Conservation (phyloP, 306 rosid genomes). For the Phaseolus lunatus region DNA sequence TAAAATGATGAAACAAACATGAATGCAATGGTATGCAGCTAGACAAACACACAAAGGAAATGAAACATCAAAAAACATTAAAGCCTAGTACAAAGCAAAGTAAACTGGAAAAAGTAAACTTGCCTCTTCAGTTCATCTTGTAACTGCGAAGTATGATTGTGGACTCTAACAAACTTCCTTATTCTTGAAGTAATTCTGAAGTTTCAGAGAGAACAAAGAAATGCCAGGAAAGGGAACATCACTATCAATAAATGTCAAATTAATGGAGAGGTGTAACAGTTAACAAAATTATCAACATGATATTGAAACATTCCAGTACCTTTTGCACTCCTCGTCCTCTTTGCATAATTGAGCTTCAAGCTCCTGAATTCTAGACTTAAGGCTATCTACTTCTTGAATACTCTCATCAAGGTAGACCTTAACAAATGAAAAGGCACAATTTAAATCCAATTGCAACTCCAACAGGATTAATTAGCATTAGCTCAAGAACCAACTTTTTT, state of each 20-base stretch:
- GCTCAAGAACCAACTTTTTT: conserved; percentile 15
- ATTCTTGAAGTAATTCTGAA: conserved; percentile 78
- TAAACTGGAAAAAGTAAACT: conserved; percentile 37
- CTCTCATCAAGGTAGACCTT: conserved; percentile 76
- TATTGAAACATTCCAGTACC: conserved; percentile 51
- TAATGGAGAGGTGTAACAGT: conserved; percentile 19
- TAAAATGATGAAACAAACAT: conserved; percentile 36
- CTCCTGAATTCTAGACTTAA: conserved; percentile 89
- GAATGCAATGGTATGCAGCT: conserved; percentile 21
- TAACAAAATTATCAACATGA: conserved; percentile 30
- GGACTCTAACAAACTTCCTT: conserved; percentile 75
- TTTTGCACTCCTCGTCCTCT: conserved; percentile 82
- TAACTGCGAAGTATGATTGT: conserved; percentile 61
- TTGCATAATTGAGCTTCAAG: conserved; percentile 74
- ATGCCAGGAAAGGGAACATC: conserved; percentile 38
- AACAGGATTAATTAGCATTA: conserved; percentile 24
- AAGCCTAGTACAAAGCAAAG: conserved; percentile 13
- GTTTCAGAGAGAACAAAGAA: conserved; percentile 44
- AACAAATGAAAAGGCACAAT: conserved; percentile 31
- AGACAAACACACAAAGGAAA: conserved; percentile 27
- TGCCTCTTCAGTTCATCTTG: conserved; percentile 86
- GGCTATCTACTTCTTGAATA: conserved; percentile 81
- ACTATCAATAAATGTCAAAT: conserved; percentile 34
- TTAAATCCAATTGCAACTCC: conserved; percentile 12
- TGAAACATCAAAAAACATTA: conserved; percentile 23